Evolutionary conservation across 2,329 filamentous ascomycete genomes (phyloP), one percentile per base, ranked within the genome.

Genomic region (Corinectria fuckeliana): DNA sequence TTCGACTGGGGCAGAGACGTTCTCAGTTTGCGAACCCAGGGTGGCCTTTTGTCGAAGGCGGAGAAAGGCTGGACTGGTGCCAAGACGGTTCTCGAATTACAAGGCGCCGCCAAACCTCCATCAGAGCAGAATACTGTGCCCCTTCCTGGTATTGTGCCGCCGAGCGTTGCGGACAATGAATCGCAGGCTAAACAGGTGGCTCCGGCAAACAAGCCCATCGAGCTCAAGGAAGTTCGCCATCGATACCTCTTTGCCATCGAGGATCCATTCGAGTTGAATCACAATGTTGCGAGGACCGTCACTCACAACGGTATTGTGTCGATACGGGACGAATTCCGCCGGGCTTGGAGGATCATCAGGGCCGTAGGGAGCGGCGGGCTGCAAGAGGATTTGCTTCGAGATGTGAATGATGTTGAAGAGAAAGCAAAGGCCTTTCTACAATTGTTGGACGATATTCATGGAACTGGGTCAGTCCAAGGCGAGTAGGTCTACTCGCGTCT

Each of bases 171-270:
- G 4, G 62, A 62, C 5, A 48, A 41, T 25, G 53, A 39, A 14
- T 25, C 44, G 20, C 62, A 66, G 9, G 36, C 50, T 2, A 68
- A 63, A 25, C 60, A 60, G 18, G 50, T 52, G 5, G 60, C 61
- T n/a, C 61, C 62, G 6, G 56, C 61, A 23, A 70, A 9, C n/a
- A 78, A 76, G 50, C 63, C 72, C 10, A 70, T 71, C 5, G 80
- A 83, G 28, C 70, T 84, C 50, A 91, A 90, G 67, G 91, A 93
- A 70, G 83, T 94, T 13, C 86, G 91, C 2, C 87, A 93, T 70
- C 87, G 92, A 11, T 96, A 92, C 73, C 83, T 97, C 4, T 91
- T 97, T 65, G 91, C 92, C 28, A 93, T 97, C 60, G 93, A 97
- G 72, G 93, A 97, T 73, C 93, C 93, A 0, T 97, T 97, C 70